Base-by-base conservation (phyloP, 2,329 filamentous ascomycete species). In the Emmonsia crescens region DNA sequence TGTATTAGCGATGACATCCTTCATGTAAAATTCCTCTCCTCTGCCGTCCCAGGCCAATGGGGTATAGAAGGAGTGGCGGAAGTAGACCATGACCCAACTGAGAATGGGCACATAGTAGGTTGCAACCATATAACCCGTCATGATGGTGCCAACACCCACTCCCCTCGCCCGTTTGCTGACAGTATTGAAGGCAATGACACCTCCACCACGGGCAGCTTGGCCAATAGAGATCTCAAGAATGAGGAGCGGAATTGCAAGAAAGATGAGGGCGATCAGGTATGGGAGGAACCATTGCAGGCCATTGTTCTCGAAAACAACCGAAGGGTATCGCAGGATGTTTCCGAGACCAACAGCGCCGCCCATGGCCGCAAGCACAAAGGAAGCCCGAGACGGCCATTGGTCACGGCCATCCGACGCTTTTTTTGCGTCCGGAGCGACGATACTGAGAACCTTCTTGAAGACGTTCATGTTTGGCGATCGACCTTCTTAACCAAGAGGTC, bases 251-350 rank as follows among this genome's bases (percentile, higher is more conserved):
- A 83, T 82, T 46, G 80, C 80, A 60, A 83, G 77, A 19, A 82
- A 69, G 61, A 80, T 77, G 21, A 83, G 75, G 24, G 78, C 78
- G 64, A 82, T 72, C 5, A 82, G 68, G 62, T 83, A 83, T 0
- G 81, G 81, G 31, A 83, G 77, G 69, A 82, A 83, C 81, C 81
- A 83, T 66, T 83, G 80, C 6, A 83, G 72, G 2, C 81, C 81
- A 62, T 80, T 75, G 67, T 83, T 83, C 72, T 82, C 82, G 75
- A 81, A 83, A 1, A 82, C 76, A 40, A 80, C 77, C 0, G 79
- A 82, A 4, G 81, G 81, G 63, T 83, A 83, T 19, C 81, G 76
- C 27, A 83, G 75, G 21, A 83, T 73, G 67, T 83, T 83, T 27
- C 81, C 82, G 73, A 81, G 79, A 57, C 81, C 81, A 0, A 79